Conservation (phyloP, 164 flowering plant genomes). For the Stephania japonica region DNA sequence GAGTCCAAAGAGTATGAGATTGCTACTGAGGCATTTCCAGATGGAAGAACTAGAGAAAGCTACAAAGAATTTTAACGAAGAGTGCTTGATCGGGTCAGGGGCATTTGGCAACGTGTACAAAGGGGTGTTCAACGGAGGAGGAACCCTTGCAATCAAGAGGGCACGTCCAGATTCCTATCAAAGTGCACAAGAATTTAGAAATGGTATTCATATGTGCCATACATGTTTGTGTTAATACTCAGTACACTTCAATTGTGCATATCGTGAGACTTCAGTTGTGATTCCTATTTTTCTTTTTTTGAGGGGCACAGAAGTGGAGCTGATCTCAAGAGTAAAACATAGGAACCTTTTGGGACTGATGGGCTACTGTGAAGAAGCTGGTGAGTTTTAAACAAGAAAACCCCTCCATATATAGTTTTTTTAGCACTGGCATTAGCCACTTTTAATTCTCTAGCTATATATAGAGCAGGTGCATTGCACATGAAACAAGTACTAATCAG, state of each 20-base stretch:
- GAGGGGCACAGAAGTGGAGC: conserved; percentile 45
- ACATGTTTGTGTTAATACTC: neutral
- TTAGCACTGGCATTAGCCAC: no score
- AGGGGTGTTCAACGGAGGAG: conserved; percentile 39
- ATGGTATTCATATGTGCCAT: conserved; percentile 30
- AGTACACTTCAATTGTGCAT: neutral
- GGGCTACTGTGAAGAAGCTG: conserved; percentile 60
- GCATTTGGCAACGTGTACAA: conserved; percentile 64
- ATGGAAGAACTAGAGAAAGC: conserved; percentile 52
- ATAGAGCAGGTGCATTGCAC: no score
- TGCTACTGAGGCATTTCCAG: conserved; percentile 38
- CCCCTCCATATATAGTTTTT: neutral
- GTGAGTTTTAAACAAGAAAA: conserved; percentile 16
- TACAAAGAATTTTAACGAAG: conserved; percentile 53
- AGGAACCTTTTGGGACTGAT: conserved; percentile 52
- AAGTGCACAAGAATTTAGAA: conserved; percentile 48
- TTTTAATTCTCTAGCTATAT: no score
- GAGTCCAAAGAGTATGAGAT: conserved; percentile 18
- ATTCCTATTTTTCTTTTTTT: neutral
- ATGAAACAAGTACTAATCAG: neutral
- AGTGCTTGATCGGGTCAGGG: conserved; percentile 53
- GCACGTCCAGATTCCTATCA: conserved; percentile 43
- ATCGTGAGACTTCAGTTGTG: neutral
- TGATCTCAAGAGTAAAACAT: conserved; percentile 57
- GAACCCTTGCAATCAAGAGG: conserved; percentile 53